These are phyloP conservation scores for Rutstroemia sp. DNA, from an alignment of 2,329 filamentous ascomycete species.

Conservation along the genomic window DNA sequence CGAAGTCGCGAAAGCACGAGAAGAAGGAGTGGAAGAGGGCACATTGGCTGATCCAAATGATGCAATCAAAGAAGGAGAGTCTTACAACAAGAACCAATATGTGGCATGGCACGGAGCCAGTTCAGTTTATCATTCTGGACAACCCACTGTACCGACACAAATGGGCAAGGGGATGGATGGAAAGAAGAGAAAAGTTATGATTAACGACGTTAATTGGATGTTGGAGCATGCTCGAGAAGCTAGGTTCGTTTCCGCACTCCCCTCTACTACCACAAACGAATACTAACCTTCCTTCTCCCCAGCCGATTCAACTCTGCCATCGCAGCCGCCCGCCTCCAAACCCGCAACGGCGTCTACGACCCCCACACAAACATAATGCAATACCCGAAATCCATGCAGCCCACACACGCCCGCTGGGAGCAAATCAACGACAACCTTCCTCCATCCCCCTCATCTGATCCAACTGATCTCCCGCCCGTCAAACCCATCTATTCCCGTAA, in stretches of 20 bases:
- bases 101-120: constrained; percentile 98
- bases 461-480: constrained; percentile 42
- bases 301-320: constrained; percentile 82
- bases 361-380: constrained; percentile 90
- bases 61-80: constrained; percentile 65
- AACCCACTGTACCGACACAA: constrained; percentile 66
- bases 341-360: constrained; percentile 76
- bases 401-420: constrained; percentile 78
- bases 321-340: constrained; percentile 54
- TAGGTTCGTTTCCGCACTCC: constrained; percentile 50
- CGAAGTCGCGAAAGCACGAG: constrained; percentile 65
- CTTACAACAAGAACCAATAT: constrained; percentile 99
- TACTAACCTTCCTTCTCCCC: constrained; percentile 1
- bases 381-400: constrained; percentile 81
- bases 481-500: constrained; percentile 52
- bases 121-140: constrained; percentile 83
- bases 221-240: constrained; percentile 87
- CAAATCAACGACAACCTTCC: constrained; percentile 44
- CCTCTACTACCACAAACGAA: not conserved
- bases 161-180: constrained; percentile 66
- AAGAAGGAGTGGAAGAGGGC: constrained; percentile 75
- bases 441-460: not conserved
- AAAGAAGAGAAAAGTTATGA: constrained; percentile 78
- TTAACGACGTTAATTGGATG: constrained; percentile 96
- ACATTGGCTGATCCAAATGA: constrained; percentile 90